phyloP scores from a whole-genome alignment of 208 protist genomes.

The Wallacemonas rigidus region DNA sequence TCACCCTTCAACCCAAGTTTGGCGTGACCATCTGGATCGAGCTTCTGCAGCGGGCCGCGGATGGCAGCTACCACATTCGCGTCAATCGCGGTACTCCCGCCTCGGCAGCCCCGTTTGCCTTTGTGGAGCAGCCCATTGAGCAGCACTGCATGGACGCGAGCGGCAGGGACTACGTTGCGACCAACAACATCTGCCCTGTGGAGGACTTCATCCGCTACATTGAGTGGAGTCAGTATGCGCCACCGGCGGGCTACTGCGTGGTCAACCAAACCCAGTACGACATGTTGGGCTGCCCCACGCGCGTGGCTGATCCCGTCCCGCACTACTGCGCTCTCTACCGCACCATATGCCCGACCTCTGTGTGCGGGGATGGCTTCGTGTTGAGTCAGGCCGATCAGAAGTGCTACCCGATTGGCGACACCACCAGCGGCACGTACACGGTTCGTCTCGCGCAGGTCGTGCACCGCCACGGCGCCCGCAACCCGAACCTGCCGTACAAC shows the following conservation, averaged over 20 bases:
- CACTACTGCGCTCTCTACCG: conserved; percentile 31
- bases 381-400: conserved; percentile 20
- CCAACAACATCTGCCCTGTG: conserved; percentile 36
- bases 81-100: conserved; percentile 11
- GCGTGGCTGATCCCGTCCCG: not conserved
- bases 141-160: conserved; percentile 31
- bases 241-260: conserved; percentile 21
- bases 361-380: conserved; percentile 29
- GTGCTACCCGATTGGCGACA: conserved; percentile 27
- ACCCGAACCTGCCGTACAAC: conserved; percentile 32
- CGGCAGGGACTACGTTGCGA: conserved; percentile 27
- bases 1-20: conserved; percentile 9
- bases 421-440: conserved; percentile 17
- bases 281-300: conserved; percentile 23
- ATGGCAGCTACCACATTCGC: conserved; percentile 29
- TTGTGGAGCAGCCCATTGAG: conserved; percentile 8
- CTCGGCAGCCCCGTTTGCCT: conserved; percentile 3
- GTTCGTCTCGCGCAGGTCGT: conserved; percentile 49
- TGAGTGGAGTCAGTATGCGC: conserved; percentile 27
- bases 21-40: conserved; percentile 16
- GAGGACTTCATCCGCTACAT: conserved; percentile 43
- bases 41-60: conserved; percentile 27
- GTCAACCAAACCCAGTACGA: conserved; percentile 31
- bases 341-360: conserved; percentile 28
- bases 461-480: conserved; percentile 50